Conservation (phyloP, 176 grass and related monocot genomes). For the Ampelocalamus luodianensis region DNA sequence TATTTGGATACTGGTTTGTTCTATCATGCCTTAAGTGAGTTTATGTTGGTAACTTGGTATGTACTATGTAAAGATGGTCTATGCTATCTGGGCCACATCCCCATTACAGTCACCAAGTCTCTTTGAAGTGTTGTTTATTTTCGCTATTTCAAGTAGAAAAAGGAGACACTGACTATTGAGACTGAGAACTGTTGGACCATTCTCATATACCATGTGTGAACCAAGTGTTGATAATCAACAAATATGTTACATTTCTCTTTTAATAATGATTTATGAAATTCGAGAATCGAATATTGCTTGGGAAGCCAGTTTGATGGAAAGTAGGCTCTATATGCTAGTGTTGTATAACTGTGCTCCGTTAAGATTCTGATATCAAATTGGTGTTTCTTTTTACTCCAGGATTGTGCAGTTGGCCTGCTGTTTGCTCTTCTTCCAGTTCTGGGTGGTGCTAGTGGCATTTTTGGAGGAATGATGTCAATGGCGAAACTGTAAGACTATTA, state of each 20-base stretch:
- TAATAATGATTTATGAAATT: not conserved
- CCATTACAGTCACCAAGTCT: not conserved
- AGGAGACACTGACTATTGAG: not conserved
- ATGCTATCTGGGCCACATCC: not conserved
- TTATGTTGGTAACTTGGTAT: slow-evolving; percentile 8
- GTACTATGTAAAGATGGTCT: not conserved
- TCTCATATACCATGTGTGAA: not conserved
- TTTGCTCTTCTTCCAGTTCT: slow-evolving; percentile 98
- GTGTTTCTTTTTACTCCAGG: slow-evolving; percentile 60
- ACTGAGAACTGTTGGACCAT: slow-evolving; percentile 2
- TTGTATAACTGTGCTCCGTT: not conserved
- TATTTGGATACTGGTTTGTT: slow-evolving; percentile 23
- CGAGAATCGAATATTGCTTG: not conserved
- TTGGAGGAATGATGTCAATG: slow-evolving; percentile 95
- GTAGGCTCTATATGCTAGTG: not conserved
- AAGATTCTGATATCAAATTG: not conserved
- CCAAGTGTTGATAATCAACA: slow-evolving; percentile 9
- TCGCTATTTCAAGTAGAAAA: slow-evolving; percentile 20
- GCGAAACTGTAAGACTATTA: slow-evolving; percentile 74
- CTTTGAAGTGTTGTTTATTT: not conserved
- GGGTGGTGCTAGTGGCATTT: slow-evolving; percentile 80
- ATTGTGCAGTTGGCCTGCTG: slow-evolving; percentile 95
- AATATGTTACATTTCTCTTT: slow-evolving; percentile 2
- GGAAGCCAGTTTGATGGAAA: not conserved
- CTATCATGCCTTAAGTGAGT: not conserved